A percentile compares a stretch with the other conserved stretches of the same genome.
Conservation (phyloP, 495 filamentous ascomycete genomes). For the Physcia stellaris region DNA sequence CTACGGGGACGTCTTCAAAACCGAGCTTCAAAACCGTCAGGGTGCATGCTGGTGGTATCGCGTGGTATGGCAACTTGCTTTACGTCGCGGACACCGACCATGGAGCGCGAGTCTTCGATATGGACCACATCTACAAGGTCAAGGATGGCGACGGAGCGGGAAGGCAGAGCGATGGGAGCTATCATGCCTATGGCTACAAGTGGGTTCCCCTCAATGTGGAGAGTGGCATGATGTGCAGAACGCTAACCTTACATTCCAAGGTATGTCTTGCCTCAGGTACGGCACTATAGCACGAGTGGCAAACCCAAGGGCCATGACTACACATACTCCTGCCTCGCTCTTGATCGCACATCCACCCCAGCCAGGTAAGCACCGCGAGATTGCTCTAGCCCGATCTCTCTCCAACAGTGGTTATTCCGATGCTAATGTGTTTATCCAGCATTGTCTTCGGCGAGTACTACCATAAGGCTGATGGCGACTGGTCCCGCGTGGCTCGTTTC, state of each 20-base stretch:
- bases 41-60: conserved; percentile 23
- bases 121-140: conserved; percentile 23
- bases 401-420: neutral
- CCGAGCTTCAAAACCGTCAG: conserved; percentile 19
- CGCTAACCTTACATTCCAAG: neutral
- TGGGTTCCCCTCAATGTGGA: conserved; percentile 20
- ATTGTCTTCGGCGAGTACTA: conserved; percentile 15
- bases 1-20: conserved; percentile 11
- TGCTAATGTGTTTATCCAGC: conserved; percentile 1
- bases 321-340: conserved; percentile 13
- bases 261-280: conserved; percentile 9
- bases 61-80: conserved; percentile 22
- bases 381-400: neutral
- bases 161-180: conserved; percentile 15
- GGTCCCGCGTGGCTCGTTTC: conserved; percentile 10
- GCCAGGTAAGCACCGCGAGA: conserved; percentile 1
- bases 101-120: conserved; percentile 22
- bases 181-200: conserved; percentile 21
- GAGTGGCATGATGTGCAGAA: too few relatives aligned
- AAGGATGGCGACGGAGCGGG: conserved; percentile 17
- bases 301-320: conserved; percentile 4
- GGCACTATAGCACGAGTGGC: conserved; percentile 4
- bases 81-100: conserved; percentile 23
- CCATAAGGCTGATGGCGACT: conserved; percentile 6
- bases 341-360: conserved; percentile 15